Evolutionary conservation across 1,284 basidiomycete genomes (phyloP), one percentile per base, ranked within the genome.

Genomic region (Rugosomyces carneus): DNA sequence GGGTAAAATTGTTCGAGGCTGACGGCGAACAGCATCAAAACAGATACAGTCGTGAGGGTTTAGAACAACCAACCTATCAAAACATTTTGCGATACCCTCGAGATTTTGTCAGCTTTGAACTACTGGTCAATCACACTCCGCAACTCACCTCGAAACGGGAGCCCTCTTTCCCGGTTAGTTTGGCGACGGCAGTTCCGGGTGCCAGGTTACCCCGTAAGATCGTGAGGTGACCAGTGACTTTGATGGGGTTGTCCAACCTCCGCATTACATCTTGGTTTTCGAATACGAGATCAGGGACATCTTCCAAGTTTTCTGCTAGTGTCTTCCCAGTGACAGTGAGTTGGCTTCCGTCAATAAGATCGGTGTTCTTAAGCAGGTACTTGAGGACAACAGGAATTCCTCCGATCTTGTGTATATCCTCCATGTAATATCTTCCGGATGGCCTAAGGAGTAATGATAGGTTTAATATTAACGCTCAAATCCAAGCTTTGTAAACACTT

Each of bases 151-250:
- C 83, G 62, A 99, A 99, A 31, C 71, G 73, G 40, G 85, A 65
- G 3, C 95, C 95, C 68, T 99, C 95, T 67, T 97, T 96, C 18
- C 95, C 94, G 8, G 95, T 98, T 53, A 98, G 75, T 69, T 99
- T 99, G 42, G 93, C 90, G 9, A 99, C 94, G 29, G 93, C 90
- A 5, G 89, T 87, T 35, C 81, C 92, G 3, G 94, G 94, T 1
- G 90, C 88, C 39, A 99, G 74, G 65, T 89, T 94, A 19, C 94
- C 94, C 45, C 84, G 80, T 57, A 98, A 72, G 61, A 98, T 96
- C 20, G 87, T 89, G 55, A 99, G 69, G 66, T 98, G 95, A 1
- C 95, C 95, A 2, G 88, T 94, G 36, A 75, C 62, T 67, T 99
- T 98, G 70, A 98, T 91, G 4, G 95, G 93, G 59, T 91, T 78